Percentiles rank a stretch among this genome's conserved stretches.
Conservation (phyloP, 140 eudicot species). For the Cichorium intybus region DNA sequence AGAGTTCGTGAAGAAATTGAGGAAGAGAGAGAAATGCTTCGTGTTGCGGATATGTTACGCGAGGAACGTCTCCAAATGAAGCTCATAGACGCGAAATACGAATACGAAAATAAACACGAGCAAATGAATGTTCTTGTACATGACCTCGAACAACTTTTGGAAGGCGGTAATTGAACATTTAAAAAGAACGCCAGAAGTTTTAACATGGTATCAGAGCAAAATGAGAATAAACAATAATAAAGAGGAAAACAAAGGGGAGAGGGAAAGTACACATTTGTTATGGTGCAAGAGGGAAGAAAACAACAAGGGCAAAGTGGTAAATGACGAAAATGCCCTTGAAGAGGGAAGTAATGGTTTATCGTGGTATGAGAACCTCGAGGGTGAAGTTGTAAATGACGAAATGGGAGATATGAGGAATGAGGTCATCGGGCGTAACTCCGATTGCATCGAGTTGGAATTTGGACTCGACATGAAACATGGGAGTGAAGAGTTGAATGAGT, state of each 20-base stretch:
- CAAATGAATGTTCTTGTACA: conserved; percentile 57
- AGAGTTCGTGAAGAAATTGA: conserved; percentile 73
- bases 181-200: conserved; percentile 38
- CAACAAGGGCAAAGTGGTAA: neutral
- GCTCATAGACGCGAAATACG: conserved; percentile 75
- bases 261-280: neutral
- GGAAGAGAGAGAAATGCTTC: conserved; percentile 90
- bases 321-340: conserved; percentile 2
- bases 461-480: conserved; percentile 14
- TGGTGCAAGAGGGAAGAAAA: conserved; percentile 7
- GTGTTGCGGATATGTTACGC: conserved; percentile 75
- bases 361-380: conserved; percentile 23
- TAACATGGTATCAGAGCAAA: conserved; percentile 39
- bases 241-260: neutral
- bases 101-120: conserved; percentile 77
- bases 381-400: conserved; percentile 17
- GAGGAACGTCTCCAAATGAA: conserved; percentile 95
- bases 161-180: conserved; percentile 33
- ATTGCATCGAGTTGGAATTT: conserved; percentile 72
- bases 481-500: conserved; percentile 31
- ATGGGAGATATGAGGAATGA: conserved; percentile 6
- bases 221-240: neutral
- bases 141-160: conserved; percentile 62
- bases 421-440: conserved; percentile 44
- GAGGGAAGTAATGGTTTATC: conserved; percentile 8